Base-by-base conservation (phyloP, 768 basidiomycete genomes). In the Suillus occidentalis region DNA sequence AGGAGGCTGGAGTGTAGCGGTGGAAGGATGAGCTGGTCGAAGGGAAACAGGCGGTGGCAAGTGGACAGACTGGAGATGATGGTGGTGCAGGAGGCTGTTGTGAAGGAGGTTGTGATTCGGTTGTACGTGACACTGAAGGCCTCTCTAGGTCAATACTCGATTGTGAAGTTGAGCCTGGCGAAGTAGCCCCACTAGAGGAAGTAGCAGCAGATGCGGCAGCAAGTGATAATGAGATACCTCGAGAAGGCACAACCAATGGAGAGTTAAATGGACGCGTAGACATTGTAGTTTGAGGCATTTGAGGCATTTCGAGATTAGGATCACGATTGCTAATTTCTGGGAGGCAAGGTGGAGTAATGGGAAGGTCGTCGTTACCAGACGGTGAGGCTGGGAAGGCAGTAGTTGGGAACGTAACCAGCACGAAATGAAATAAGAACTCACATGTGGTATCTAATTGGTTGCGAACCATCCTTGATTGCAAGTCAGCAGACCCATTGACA, bases 371-470 rank as follows among this genome's bases (percentile, higher is more conserved):
- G 28, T 43, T 62, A n/a, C 52, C 67, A 60, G 65, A 66, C 52
- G 40, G 68, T 69, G 62, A 31, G 9, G 58, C 14, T 40, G 31
- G 13, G 36, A 58, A n/a, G 37, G 13, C 4, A 22, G 37, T 49
- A 39, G 39, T 64, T 6, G 52, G 18, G 43, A 60, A n/a, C 0
- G 37, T 50, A 9, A 52, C 39, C 31, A 53, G 28, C 50, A 13
- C 31, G 4, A 25, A 60, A 37, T 47, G 10, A 58, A 0, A 18
- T 39, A 16, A 53, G n/a, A 6, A 58, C 43, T 25, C 34, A 81
- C 81, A 72, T 61, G 75, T 71, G 12, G 78, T 71, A 55, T 78
- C 81, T 25, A 78, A 78, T 34, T 71, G 65, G 58, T 72, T 67
- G 49, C 75, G 70, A 31, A 65, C 53, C 64, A 73, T 42, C 43